phyloP scores from a whole-genome alignment of 176 grass and related monocot species.

The Areca catechu region DNA sequence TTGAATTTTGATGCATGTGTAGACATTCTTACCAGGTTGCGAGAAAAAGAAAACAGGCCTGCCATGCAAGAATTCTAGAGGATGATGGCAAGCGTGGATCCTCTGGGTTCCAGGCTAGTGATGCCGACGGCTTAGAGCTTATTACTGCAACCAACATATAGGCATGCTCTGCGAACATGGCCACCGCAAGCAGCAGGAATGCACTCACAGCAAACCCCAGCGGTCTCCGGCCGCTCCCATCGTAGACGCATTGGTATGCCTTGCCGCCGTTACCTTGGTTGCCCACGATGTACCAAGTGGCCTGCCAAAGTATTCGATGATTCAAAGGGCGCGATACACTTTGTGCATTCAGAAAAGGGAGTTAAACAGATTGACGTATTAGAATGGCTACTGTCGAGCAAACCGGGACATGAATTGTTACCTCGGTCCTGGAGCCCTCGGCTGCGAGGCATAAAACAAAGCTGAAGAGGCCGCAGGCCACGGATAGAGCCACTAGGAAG shows the following conservation, averaged over 20 bases:
- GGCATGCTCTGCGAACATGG: slow-evolving; percentile 82
- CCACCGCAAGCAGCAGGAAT: slow-evolving; percentile 75
- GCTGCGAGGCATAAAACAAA: slow-evolving; percentile 88
- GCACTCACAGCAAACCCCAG: slow-evolving; percentile 60
- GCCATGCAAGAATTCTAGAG: slow-evolving; percentile 35
- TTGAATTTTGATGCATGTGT: no score
- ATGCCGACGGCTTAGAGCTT: slow-evolving; percentile 9
- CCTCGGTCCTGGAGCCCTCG: slow-evolving; percentile 72
- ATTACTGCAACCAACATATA: slow-evolving; percentile 84
- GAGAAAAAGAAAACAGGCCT: slow-evolving; percentile 68
- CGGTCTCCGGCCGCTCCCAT: slow-evolving; percentile 37
- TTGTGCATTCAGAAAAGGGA: not conserved
- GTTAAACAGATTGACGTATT: no score
- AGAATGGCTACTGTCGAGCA: not conserved
- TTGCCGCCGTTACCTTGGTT: slow-evolving; percentile 25
- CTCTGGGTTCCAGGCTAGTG: slow-evolving; percentile 26
- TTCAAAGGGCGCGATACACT: not conserved
- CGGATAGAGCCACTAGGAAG: slow-evolving; percentile 58
- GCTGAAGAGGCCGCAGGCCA: slow-evolving; percentile 56
- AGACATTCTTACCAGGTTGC: slow-evolving; percentile 42
- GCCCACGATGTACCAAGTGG: slow-evolving; percentile 57
- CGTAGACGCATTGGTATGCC: slow-evolving; percentile 59
- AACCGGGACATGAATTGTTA: not conserved
- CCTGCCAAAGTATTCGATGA: slow-evolving; percentile 23
- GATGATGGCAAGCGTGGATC: slow-evolving; percentile 25